phyloP scores from a whole-genome alignment of 495 filamentous ascomycete genomes.

The Hypoxylon perforatum region DNA sequence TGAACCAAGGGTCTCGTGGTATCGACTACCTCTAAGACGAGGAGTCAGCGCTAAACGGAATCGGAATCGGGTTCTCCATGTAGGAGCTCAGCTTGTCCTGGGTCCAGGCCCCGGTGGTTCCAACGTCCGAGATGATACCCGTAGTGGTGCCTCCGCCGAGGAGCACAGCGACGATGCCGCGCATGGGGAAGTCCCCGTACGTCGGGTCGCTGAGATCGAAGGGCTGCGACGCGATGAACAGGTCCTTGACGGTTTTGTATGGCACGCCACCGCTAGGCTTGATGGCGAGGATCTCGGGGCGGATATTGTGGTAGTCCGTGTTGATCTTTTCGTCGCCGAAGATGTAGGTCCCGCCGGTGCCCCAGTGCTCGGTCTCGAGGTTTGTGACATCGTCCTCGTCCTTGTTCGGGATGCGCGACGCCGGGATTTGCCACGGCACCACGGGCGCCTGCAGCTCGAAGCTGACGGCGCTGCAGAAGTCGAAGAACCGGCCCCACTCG shows the following conservation, averaged over 20 bases:
- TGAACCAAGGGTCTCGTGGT: too few relatives aligned
- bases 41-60: not conserved
- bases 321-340: constrained; percentile 2
- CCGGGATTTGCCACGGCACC: constrained; percentile 18
- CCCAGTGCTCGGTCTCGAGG: constrained; percentile 10
- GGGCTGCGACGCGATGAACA: constrained; percentile 1
- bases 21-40: too few relatives aligned
- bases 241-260: not conserved
- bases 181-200: constrained; percentile 4
- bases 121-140: constrained; percentile 9
- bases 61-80: constrained; percentile 18
- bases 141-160: constrained; percentile 15
- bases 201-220: constrained; percentile 7
- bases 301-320: constrained; percentile 9
- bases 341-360: constrained; percentile 14
- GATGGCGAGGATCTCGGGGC: constrained; percentile 5
- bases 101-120: constrained; percentile 7
- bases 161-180: constrained; percentile 6
- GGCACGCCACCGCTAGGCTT: not conserved
- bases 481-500: constrained; percentile 21
- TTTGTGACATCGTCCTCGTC: not conserved
- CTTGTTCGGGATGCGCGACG: constrained; percentile 10
- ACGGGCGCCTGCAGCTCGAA: constrained; percentile 15
- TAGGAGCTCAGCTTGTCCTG: constrained; percentile 3
- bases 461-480: constrained; percentile 15